phyloP scores from a whole-genome alignment of 495 filamentous ascomycete species.

The Copromyces sp. region DNA sequence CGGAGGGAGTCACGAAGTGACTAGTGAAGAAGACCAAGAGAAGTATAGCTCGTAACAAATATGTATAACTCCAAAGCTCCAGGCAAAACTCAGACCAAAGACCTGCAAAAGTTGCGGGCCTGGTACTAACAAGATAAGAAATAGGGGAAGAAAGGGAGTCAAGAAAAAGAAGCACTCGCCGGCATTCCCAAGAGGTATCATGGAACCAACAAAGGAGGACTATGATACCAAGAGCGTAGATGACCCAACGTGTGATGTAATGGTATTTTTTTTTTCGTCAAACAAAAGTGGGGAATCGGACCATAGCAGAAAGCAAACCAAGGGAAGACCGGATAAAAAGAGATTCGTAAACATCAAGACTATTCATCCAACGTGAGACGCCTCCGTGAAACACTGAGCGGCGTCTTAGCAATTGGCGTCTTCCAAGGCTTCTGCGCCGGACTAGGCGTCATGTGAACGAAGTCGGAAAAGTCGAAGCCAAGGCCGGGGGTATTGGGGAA shows the following conservation, averaged over 20 bases:
- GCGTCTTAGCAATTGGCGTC: constrained; percentile 47
- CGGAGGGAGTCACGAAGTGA: background rate
- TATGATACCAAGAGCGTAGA: background rate
- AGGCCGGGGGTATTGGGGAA: constrained; percentile 52
- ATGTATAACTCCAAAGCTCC: background rate
- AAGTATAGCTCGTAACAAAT: background rate
- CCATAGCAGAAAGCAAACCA: background rate
- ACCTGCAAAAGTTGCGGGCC: background rate
- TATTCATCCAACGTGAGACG: constrained; percentile 38
- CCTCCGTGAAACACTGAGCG: constrained; percentile 29
- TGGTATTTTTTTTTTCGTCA: constrained; percentile 1
- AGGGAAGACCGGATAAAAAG: background rate
- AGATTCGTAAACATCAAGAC: constrained; percentile 2
- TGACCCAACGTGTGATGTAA: background rate
- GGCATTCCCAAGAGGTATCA: background rate
- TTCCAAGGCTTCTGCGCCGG: constrained; percentile 81
- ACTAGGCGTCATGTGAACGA: constrained; percentile 91
- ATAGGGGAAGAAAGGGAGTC: background rate
- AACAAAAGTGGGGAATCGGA: background rate
- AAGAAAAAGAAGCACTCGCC: background rate
- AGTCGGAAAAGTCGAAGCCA: constrained; percentile 91
- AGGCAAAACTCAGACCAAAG: background rate
- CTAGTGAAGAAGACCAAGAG: background rate
- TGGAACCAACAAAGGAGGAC: background rate
- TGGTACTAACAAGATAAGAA: background rate